A percentile compares a stretch with the other conserved stretches of the same genome.
Evolutionary conservation across 106 monocot genomes (phyloP).

Genomic region (Phalaenopsis equestris): DNA sequence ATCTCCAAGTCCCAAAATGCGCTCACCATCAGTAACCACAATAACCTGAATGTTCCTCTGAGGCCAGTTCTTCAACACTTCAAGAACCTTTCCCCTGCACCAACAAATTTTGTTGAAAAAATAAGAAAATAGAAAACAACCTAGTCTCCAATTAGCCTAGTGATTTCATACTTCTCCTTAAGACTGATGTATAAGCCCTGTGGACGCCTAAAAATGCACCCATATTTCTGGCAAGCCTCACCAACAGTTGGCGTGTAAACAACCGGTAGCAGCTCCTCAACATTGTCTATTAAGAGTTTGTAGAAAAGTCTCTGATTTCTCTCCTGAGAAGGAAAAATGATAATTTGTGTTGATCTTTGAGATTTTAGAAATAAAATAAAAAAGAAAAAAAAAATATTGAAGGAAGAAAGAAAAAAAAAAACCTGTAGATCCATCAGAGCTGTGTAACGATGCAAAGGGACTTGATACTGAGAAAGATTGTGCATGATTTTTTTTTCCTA

Average conservation of each 20-base stretch:
- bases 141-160: neutral
- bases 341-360: neutral
- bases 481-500: constrained; percentile 78
- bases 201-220: constrained; percentile 69
- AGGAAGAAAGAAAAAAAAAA: neutral
- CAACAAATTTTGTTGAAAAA: neutral
- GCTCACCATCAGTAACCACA: constrained; percentile 95
- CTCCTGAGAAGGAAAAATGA: constrained; percentile 34
- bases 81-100: constrained; percentile 77
- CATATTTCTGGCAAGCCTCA: constrained; percentile 94
- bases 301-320: constrained; percentile 93
- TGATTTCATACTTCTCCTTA: constrained; percentile 22
- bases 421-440: constrained; percentile 84
- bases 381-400: too few species aligned
- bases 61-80: constrained; percentile 91
- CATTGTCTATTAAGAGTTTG: constrained; percentile 86
- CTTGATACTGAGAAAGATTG: constrained; percentile 59
- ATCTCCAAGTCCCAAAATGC: constrained; percentile 95
- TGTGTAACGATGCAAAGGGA: constrained; percentile 73
- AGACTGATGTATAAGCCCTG: constrained; percentile 85
- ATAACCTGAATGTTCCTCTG: constrained; percentile 90
- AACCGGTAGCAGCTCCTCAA: constrained; percentile 82
- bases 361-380: too few species aligned
- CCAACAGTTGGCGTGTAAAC: constrained; percentile 95
- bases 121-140: neutral